Percentiles rank a stretch among this genome's conserved stretches.
Conservation (phyloP, 2,329 filamentous ascomycete species). For the Diaporthe citriasiana region DNA sequence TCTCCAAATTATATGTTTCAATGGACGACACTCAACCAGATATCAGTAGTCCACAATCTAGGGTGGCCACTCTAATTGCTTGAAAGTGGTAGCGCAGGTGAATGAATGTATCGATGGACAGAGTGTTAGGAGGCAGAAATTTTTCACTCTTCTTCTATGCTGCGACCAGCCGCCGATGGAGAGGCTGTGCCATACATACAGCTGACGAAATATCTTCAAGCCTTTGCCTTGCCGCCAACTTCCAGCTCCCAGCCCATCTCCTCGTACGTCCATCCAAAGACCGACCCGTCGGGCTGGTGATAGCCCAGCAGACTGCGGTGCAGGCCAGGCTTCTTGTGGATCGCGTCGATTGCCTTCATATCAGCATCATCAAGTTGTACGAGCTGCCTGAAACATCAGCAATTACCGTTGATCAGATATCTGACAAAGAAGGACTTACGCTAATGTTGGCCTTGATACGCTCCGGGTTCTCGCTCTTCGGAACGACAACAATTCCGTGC, state of each 20-base stretch:
- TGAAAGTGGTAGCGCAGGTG: not conserved
- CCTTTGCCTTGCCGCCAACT: conserved; percentile 23
- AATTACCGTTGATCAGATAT: not conserved
- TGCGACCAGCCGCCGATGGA: not conserved
- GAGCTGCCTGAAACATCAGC: conserved; percentile 18
- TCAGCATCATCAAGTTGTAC: conserved; percentile 38
- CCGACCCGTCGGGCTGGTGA: conserved; percentile 20
- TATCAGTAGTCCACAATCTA: not conserved
- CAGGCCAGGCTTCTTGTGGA: conserved; percentile 38
- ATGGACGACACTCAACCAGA: not conserved
- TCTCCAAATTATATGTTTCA: not conserved
- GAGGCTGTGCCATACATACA: not conserved
- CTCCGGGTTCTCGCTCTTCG: conserved; percentile 41
- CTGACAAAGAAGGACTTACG: not conserved
- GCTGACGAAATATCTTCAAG: not conserved
- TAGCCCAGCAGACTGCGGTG: conserved; percentile 40
- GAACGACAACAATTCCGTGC: conserved; percentile 37
- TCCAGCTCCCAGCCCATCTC: conserved; percentile 38
- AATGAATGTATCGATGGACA: not conserved
- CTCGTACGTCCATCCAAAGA: conserved; percentile 41
- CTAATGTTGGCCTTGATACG: conserved; percentile 40
- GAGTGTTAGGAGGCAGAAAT: not conserved
- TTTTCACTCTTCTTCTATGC: not conserved
- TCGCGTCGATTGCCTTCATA: conserved; percentile 21
- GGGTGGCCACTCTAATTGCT: too few relatives aligned